Conservation (phyloP, 2,329 filamentous ascomycete genomes). For the Phyllosticta citriasiana region DNA sequence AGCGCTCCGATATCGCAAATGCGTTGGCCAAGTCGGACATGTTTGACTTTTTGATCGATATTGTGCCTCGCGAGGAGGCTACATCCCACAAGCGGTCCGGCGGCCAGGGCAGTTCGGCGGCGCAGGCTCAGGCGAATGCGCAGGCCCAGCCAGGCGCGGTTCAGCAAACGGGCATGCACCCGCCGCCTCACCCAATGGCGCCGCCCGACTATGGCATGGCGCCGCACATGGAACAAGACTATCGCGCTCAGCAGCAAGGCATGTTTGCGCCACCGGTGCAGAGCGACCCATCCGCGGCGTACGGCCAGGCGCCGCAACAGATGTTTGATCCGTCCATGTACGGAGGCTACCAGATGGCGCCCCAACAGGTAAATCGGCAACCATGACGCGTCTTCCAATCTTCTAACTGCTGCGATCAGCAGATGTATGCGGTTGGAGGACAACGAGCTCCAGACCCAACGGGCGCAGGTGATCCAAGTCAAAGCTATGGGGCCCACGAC, state of each 20-base stretch:
- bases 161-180: slow-evolving; percentile 26
- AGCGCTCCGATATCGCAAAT: slow-evolving; percentile 92
- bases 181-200: slow-evolving; percentile 42
- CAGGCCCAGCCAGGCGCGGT: slow-evolving; percentile 21
- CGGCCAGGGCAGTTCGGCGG: slow-evolving; percentile 22
- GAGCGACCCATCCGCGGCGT: slow-evolving; percentile 57
- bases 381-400: slow-evolving; percentile 7
- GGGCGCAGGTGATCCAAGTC: slow-evolving; percentile 25
- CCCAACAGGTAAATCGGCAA: slow-evolving; percentile 60
- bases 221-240: slow-evolving; percentile 56
- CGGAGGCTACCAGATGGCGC: slow-evolving; percentile 64
- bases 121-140: slow-evolving; percentile 34
- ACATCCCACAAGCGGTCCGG: slow-evolving; percentile 63
- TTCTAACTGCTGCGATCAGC: slow-evolving; percentile 11
- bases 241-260: slow-evolving; percentile 58
- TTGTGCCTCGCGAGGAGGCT: slow-evolving; percentile 91
- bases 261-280: slow-evolving; percentile 80
- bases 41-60: slow-evolving; percentile 99
- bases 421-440: slow-evolving; percentile 30
- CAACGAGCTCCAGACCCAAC: slow-evolving; percentile 29
- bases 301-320: slow-evolving; percentile 61
- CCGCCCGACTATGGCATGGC: slow-evolving; percentile 47
- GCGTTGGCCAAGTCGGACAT: slow-evolving; percentile 96
- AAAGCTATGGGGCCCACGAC: slow-evolving; percentile 27
- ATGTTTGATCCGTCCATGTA: slow-evolving; percentile 89